Conservation (phyloP, 2,329 filamentous ascomycete genomes). For the Cercospora citrullina region DNA sequence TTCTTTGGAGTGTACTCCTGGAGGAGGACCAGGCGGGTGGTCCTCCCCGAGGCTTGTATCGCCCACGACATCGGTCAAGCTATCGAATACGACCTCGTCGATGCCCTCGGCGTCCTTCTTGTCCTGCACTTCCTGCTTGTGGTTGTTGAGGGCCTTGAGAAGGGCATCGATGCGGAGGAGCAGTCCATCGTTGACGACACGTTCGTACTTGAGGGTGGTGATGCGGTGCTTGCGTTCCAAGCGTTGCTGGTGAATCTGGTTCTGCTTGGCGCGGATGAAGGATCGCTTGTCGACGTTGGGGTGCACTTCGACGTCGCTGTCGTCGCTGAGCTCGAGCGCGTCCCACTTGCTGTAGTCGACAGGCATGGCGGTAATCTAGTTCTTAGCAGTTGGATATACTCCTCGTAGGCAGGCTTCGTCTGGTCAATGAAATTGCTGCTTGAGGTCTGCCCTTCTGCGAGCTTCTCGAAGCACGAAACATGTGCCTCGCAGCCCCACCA, state of each 20-base stretch:
- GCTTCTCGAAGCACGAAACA: conserved; percentile 4
- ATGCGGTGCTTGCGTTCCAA: conserved; percentile 84
- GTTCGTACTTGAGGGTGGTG: conserved; percentile 87
- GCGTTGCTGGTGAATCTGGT: conserved; percentile 91
- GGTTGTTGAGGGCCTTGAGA: conserved; percentile 70
- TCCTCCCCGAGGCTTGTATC: conserved; percentile 70
- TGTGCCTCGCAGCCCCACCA: conserved; percentile 1
- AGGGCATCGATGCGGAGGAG: conserved; percentile 79
- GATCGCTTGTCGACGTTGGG: conserved; percentile 98
- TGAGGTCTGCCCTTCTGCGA: background rate
- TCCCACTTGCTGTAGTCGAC: conserved; percentile 78
- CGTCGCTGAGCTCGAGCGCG: conserved; percentile 92
- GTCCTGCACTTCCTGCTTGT: conserved; percentile 63
- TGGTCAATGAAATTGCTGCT: background rate
- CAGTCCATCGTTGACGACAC: conserved; percentile 87
- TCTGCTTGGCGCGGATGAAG: conserved; percentile 97
- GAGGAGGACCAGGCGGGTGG: conserved; percentile 73
- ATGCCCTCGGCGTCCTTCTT: conserved; percentile 60
- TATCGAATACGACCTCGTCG: conserved; percentile 83
- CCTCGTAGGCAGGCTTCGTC: background rate
- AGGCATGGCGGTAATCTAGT: conserved; percentile 42
- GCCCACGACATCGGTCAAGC: conserved; percentile 71
- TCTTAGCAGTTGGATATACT: background rate
- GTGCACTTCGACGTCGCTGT: conserved; percentile 97
- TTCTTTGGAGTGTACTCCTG: conserved; percentile 74